Evolutionary conservation across 1,284 basidiomycete genomes (phyloP), one percentile per base, ranked within the genome.

Genomic region (Ceratobasidium sp.): DNA sequence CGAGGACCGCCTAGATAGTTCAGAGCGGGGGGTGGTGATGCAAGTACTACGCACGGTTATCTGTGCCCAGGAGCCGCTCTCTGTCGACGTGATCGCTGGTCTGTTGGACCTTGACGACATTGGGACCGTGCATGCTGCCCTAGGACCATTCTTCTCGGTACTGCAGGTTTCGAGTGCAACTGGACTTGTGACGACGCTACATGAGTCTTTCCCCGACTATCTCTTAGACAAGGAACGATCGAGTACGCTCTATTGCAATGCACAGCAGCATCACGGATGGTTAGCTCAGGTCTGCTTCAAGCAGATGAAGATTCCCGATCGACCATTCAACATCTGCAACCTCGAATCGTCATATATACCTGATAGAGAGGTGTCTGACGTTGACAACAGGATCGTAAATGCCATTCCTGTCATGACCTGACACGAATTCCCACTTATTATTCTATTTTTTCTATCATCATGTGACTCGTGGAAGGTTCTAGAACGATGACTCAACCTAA

Each of bases 1-100:
- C 13, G n/a, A 61, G 3, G 5, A 11, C 33, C 15, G 1, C 10
- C 39, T 60, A 8, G 15, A 33, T 3, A 26, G 17, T 7, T 23
- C 20, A 11, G 68, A 73, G 17, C 3, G 35, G 31, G 13, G 31
- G 6, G n/a, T 28, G 23, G 61, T 73, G 54, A 11, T 11, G 26
- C 37, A 42, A 8, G 28, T 61, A 10, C 54, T 73, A 10, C 39
- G 58, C 20, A 49, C 68, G 3, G 56, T 73, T 5, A 42, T 73
- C 10, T 73, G 56, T 31, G 56, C 68, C 7, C 54, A 49, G 13
- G 68, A 60, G 54, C 68, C 68, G 20, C 56, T 73, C 10, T 42
- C 56, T 1, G 39, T 73, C 17, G 20, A 35, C 37, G 56, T 17
- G 4, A 26, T 73, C 17, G 56, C 68, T 15, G 20, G 39, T 15